These are phyloP conservation scores for Dictyophora rubrovolvata DNA, from an alignment of 768 basidiomycete species.

Conservation along the genomic window DNA sequence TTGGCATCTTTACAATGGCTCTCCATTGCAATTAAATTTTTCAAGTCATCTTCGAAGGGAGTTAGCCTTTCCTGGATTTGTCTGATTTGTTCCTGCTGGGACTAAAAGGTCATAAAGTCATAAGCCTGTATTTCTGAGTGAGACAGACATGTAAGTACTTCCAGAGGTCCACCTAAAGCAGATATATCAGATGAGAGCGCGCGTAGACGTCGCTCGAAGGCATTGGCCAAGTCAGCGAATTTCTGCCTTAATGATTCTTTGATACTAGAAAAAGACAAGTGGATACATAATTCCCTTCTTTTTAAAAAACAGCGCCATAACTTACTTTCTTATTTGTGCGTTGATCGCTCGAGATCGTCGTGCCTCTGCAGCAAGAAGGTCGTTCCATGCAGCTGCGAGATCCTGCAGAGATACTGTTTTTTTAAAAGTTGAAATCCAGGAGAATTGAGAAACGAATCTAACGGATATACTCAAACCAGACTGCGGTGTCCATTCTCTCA, in stretches of 20 bases:
- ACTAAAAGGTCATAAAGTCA: conserved; percentile 28
- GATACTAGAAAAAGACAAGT: conserved; percentile 39
- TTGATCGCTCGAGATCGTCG: conserved; percentile 74
- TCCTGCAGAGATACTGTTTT: conserved; percentile 31
- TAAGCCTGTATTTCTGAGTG: neutral
- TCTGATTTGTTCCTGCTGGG: conserved; percentile 61
- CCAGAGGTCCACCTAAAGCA: conserved; percentile 63
- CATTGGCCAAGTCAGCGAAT: conserved; percentile 70
- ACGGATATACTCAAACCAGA: conserved; percentile 54
- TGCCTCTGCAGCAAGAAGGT: conserved; percentile 64
- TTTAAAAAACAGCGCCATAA: conserved; percentile 4
- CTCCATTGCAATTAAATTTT: conserved; percentile 52
- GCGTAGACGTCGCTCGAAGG: conserved; percentile 60
- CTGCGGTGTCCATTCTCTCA: conserved; percentile 77
- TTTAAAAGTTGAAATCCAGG: neutral
- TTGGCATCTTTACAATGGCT: conserved; percentile 76
- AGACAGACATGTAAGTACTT: conserved; percentile 33
- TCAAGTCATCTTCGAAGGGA: conserved; percentile 45
- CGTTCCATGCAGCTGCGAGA: conserved; percentile 69
- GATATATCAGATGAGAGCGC: conserved; percentile 62
- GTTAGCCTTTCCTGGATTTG: conserved; percentile 61
- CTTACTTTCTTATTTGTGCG: conserved; percentile 80
- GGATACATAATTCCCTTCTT: neutral
- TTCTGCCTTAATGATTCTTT: conserved; percentile 70
- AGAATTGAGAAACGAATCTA: conserved; percentile 14